These are phyloP conservation scores for Candida pseudoviswanathii DNA, from an alignment of 1,139 yeast species.

Conservation along the genomic window DNA sequence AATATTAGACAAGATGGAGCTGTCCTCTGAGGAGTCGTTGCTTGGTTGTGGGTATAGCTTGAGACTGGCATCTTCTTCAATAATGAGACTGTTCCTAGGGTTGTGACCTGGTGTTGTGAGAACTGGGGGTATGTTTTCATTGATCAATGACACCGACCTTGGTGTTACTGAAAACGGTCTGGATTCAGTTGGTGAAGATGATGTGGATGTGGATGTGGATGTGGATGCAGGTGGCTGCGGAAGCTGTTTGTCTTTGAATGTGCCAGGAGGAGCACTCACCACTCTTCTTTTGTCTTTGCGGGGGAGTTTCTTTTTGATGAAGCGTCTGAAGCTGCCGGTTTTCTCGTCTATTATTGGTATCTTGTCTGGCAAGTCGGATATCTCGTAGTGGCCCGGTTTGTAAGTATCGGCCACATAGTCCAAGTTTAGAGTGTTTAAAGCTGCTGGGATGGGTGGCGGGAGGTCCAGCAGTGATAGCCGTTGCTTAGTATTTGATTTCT, in stretches of 20 bases:
- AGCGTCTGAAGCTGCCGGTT: slow-evolving; percentile 26
- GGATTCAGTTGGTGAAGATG: not conserved
- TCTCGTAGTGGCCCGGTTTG: slow-evolving; percentile 27
- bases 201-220: not conserved
- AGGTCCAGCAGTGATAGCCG: slow-evolving; percentile 11
- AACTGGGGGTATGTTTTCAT: slow-evolving; percentile 3
- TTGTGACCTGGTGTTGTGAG: slow-evolving; percentile 3
- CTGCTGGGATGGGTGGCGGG: slow-evolving; percentile 17
- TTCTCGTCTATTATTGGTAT: slow-evolving; percentile 30
- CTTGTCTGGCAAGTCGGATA: slow-evolving; percentile 33
- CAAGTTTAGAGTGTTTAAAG: slow-evolving; percentile 16
- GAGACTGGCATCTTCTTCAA: slow-evolving; percentile 1
- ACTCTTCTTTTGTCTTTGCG: slow-evolving; percentile 9
- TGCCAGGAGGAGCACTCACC: slow-evolving; percentile 14
- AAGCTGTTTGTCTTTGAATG: slow-evolving; percentile 6
- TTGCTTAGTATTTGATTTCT: slow-evolving; percentile 6
- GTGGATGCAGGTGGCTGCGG: slow-evolving; percentile 3
- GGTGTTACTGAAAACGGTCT: not conserved
- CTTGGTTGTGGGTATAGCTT: not conserved
- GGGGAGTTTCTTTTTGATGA: slow-evolving; percentile 12
- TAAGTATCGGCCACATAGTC: slow-evolving; percentile 35
- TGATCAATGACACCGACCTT: slow-evolving; percentile 2
- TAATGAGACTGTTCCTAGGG: not conserved
- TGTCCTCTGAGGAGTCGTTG: not conserved
- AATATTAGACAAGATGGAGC: not conserved